Evolutionary conservation across 1,284 basidiomycete genomes (phyloP), one percentile per base, ranked within the genome.

Genomic region (Cryptococcus wingfieldii): DNA sequence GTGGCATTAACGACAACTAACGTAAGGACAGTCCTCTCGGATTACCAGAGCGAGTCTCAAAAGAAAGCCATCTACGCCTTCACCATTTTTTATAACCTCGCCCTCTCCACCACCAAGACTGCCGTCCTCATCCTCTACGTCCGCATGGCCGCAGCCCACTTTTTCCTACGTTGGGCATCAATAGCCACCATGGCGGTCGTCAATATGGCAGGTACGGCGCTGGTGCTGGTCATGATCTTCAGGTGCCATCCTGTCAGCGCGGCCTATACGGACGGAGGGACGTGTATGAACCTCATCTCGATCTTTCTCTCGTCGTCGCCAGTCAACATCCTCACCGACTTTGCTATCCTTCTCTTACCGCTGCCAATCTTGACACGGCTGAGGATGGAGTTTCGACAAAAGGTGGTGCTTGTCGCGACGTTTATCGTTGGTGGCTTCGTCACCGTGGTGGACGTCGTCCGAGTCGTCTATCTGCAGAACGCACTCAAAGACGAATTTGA

Each of bases 381-480:
- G 4, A 68, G 74, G 5, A 73, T 77, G 62, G 72, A 75, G 53
- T 62, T 64, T 44, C 62, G 68, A n/a, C 67, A 71, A 54, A 77
- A 77, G 56, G 63, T 71, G 47, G 70, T 70, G 5, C 66, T 77
- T 27, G 69, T 77, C 16, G 62, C 68, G 3, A 76, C 75, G 1
- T 77, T 77, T 44, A 62, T 71, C 49, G 69, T 71, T 31, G 74
- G 73, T 9, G 68, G 71, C 6, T 77, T 77, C 51, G 72, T 75
- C 53, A 69, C 75, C 12, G 59, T 73, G 31, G 72, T 77, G 45
- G 75, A 77, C 46, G 68, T 77, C 39, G 66, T 76, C 16, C 64
- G 75, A 16, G 70, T 76, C 48, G 71, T 65, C 13, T 77, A 74
- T 49, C 63, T 77, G 9, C 74, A 76, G 47, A 60, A 62, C 19